A percentile compares a stretch with the other conserved stretches of the same genome.
These are phyloP conservation scores for Penicillium sp. DNA, from an alignment of 2,329 filamentous ascomycete genomes.

Conservation along the genomic window DNA sequence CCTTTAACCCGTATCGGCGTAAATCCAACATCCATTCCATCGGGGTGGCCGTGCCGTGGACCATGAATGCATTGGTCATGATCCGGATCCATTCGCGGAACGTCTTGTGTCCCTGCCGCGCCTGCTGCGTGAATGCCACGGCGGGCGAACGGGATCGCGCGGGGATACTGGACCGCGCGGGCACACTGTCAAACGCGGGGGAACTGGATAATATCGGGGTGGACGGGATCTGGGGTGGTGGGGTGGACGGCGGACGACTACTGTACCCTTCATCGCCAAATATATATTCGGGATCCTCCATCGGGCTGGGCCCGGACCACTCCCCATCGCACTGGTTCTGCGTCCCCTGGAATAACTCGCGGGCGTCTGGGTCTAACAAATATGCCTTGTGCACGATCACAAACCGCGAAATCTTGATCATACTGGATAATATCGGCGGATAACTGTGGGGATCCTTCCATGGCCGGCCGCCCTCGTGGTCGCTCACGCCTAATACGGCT, in stretches of 20 bases:
- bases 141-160: not conserved
- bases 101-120: not conserved
- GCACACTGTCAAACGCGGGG: not conserved
- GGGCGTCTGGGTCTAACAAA: not conserved
- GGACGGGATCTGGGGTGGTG: not conserved
- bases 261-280: not conserved
- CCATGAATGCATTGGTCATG: not conserved
- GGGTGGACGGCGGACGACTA: not conserved
- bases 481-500: not conserved
- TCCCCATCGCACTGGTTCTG: not conserved
- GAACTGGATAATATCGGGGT: not conserved
- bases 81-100: not conserved
- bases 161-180: too few species aligned
- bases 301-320: not conserved
- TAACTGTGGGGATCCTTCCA: not conserved
- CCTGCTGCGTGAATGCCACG: not conserved
- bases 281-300: not conserved
- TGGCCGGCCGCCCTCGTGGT: not conserved
- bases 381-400: not conserved
- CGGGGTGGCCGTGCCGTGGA: not conserved
- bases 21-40: not conserved
- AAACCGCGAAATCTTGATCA: not conserved
- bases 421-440: not conserved
- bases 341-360: not conserved
- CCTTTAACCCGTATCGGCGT: not conserved